Base-by-base conservation (phyloP, 2,329 filamentous ascomycete genomes). In the Amylocarpus encephaloides region DNA sequence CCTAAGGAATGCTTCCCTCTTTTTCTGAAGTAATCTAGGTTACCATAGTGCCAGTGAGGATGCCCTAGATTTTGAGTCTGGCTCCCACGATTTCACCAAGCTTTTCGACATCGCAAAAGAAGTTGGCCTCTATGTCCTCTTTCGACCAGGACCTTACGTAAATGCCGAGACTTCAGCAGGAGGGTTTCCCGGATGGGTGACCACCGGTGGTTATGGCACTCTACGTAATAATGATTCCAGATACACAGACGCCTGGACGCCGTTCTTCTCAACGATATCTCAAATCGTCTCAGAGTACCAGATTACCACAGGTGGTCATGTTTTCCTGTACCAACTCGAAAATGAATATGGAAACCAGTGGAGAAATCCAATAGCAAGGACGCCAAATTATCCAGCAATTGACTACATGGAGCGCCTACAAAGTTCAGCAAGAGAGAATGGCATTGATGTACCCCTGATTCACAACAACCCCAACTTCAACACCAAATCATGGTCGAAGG, bases 91-190 rank as follows among this genome's bases (percentile, higher is more conserved):
- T 56, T 75, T 80, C 51, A 73, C 71, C 53, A 80, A 79, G 0
- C 88, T 93, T 66, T 88, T 91, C 56, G 79, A 86, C 2, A 86
- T 86, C 2, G 87, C 88, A 1, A 74, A 75, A 15, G 70, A 85
- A 51, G 80, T 85, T 10, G 87, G 87, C 0, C 77, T 93, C 39
- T 93, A 88, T 59, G 72, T 93, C 0, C 73, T 92, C 36, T 86
- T 86, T 9, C 70, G 81, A 1, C 83, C 83, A 0, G 83, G 85
- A 0, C 84, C 84, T 0, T 85, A 84, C 50, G 73, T 81, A 50
- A 85, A 84, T 54, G 81, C 80, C 1, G 82, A 84, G 60, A 72
- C 78, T 2, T 82, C 77, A 54, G 79, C 75, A 1, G 81, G 82
- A 30, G 81, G 81, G 0, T 79, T 82, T 50, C 78, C 81, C 0